Conservation (phyloP, 768 basidiomycete species). For the Trametes elegans region DNA sequence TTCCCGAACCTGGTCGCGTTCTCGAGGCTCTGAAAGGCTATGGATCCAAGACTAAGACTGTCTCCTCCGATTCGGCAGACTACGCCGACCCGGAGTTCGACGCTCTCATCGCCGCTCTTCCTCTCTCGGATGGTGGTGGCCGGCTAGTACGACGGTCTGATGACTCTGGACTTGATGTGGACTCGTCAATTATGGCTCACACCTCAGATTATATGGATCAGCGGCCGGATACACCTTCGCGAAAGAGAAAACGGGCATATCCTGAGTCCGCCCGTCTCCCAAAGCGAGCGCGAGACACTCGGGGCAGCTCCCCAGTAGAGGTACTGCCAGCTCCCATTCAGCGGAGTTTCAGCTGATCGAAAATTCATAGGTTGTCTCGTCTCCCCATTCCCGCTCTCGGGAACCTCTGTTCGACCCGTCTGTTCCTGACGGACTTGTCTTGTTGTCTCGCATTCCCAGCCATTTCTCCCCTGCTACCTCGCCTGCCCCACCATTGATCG, state of each 20-base stretch:
- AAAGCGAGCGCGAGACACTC: not conserved
- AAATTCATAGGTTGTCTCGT: not conserved
- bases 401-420: not conserved
- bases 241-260: not conserved
- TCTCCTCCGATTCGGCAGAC: slow-evolving; percentile 28
- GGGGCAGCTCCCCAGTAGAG: not conserved
- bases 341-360: not conserved
- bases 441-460: not conserved
- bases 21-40: slow-evolving; percentile 30
- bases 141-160: no score
- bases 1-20: slow-evolving; percentile 33
- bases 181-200: not conserved
- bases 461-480: slow-evolving; percentile 8
- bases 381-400: not conserved
- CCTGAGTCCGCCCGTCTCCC: not conserved
- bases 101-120: slow-evolving; percentile 40
- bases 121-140: not conserved
- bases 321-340: not conserved
- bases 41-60: slow-evolving; percentile 13
- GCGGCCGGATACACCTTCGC: not conserved
- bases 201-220: not conserved
- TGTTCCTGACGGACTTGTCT: not conserved
- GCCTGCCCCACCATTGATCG: not conserved
- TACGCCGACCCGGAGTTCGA: slow-evolving; percentile 46
- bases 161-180: no score